Evolutionary conservation across 164 flowering plant genomes (phyloP).

Genomic region (Umbellularia californica): DNA sequence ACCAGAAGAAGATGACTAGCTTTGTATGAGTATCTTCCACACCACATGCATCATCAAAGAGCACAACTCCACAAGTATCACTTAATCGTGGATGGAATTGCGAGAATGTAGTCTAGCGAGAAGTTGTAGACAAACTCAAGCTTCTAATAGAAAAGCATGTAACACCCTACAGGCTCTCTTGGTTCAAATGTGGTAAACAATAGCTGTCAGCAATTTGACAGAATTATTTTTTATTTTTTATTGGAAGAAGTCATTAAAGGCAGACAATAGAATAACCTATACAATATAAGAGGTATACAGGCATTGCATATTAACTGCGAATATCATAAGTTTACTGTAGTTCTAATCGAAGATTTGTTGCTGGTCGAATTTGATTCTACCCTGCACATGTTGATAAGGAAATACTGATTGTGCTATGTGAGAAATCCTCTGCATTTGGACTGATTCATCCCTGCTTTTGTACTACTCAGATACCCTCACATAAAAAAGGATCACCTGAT

Average conservation of each 20-base stretch:
- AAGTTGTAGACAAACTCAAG: no score
- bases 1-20: no score
- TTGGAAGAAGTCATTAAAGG: no score
- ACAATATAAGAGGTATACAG: not conserved
- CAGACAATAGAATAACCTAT: no score
- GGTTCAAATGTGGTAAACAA: no score
- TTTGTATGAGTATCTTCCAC: no score
- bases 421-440: not conserved
- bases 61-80: no score
- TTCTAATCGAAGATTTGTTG: not conserved
- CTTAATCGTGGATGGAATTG: not conserved
- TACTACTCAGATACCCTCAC: conserved; percentile 67
- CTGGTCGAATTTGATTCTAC: not conserved
- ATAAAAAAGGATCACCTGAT: conserved; percentile 82
- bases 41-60: no score
- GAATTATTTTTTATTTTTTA: no score
- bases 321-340: not conserved
- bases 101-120: not conserved
- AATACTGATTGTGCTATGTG: not conserved
- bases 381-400: not conserved
- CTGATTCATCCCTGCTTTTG: conserved; percentile 1
- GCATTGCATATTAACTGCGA: not conserved
- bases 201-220: no score
- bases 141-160: no score
- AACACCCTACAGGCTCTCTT: no score